These are phyloP conservation scores for Annulohypoxylon bovei DNA, from an alignment of 495 filamentous ascomycete species.

Conservation along the genomic window DNA sequence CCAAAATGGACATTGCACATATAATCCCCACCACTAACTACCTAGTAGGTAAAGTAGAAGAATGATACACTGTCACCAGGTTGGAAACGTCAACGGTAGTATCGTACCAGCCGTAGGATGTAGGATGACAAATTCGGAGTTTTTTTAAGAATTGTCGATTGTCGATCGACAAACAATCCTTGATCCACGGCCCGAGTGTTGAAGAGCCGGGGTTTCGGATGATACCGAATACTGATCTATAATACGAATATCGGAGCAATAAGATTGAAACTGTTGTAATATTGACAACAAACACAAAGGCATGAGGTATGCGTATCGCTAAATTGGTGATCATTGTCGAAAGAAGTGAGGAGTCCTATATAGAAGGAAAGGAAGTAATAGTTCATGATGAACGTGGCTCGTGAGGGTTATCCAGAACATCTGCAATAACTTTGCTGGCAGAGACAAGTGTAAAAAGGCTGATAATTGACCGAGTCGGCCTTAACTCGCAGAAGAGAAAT, in stretches of 20 bases:
- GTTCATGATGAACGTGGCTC: background rate
- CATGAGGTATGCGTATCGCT: background rate
- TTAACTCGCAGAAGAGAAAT: background rate
- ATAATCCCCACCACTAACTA: background rate
- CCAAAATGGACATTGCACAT: background rate
- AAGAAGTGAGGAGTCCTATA: background rate
- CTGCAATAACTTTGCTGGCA: background rate
- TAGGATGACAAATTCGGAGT: constrained; percentile 32
- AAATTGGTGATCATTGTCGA: background rate
- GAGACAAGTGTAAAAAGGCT: background rate
- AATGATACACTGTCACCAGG: constrained; percentile 18
- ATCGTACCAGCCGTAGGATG: constrained; percentile 7
- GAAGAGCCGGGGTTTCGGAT: constrained; percentile 15
- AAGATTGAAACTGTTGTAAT: background rate
- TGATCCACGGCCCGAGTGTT: constrained; percentile 22
- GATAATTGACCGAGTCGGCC: background rate
- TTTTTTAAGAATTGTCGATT: constrained; percentile 12
- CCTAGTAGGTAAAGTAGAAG: background rate
- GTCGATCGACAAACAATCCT: constrained; percentile 8
- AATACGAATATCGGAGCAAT: background rate
- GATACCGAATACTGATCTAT: constrained; percentile 17
- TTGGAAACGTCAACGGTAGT: constrained; percentile 16
- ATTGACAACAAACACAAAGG: background rate
- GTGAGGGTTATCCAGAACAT: background rate
- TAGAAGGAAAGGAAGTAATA: background rate